Conservation (phyloP, 192 early-diverging fungal species). For the Thoreauomyces humboldtii region DNA sequence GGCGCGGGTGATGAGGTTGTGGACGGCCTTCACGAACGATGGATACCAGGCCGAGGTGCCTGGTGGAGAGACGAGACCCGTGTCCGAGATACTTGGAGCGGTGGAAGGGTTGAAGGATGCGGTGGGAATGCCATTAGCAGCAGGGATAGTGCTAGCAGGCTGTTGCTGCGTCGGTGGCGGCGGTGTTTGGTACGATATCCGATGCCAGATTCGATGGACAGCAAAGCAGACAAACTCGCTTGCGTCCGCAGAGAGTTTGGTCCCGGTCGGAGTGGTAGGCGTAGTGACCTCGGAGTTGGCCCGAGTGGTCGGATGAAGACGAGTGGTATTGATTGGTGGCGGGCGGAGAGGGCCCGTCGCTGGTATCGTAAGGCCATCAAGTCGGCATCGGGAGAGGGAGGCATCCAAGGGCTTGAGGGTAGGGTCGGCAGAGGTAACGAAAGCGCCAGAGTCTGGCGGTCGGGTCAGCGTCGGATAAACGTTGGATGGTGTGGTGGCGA, state of each 20-base stretch:
- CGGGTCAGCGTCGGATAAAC: neutral
- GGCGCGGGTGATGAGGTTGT: conserved; percentile 29
- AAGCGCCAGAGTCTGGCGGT: conserved; percentile 21
- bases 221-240: conserved; percentile 43
- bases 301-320: neutral
- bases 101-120: neutral
- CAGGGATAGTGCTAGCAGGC: neutral
- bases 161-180: conserved; percentile 4
- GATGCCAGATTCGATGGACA: conserved; percentile 37
- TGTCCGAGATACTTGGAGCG: neutral
- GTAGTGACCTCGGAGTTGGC: neutral
- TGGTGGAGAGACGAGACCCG: conserved; percentile 18
- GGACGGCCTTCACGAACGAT: conserved; percentile 24
- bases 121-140: neutral
- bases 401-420: neutral
- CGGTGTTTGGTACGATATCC: conserved; percentile 6
- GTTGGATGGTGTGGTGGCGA: too few relatives aligned
- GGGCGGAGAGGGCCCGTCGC: neutral
- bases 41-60: conserved; percentile 35
- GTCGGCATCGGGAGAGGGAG: neutral
- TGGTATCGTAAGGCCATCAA: conserved; percentile 5
- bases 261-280: neutral
- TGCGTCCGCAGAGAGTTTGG: conserved; percentile 29
- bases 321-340: neutral
- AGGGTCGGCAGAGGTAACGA: conserved; percentile 10